These are phyloP conservation scores for Knufia petricola DNA, from an alignment of 2,329 filamentous ascomycete genomes.

Conservation along the genomic window DNA sequence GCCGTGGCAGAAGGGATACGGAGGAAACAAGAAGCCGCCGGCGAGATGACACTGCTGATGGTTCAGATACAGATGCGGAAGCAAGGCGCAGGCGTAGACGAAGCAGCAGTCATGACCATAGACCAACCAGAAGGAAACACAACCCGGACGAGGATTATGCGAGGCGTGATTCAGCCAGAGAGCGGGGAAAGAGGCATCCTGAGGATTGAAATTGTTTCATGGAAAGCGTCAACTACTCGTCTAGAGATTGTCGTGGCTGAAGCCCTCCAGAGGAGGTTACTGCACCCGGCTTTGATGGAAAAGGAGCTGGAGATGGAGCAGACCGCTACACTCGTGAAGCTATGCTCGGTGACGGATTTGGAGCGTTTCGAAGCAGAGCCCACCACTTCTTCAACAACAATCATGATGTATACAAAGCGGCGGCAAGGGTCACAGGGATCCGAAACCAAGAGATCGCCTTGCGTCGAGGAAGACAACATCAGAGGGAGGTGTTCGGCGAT, in stretches of 20 bases:
- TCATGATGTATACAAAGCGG: constrained; percentile 3
- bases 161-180: background rate
- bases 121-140: background rate
- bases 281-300: no score
- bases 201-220: background rate
- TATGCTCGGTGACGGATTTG: constrained; percentile 13
- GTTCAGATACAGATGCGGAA: background rate
- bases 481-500: constrained; percentile 12
- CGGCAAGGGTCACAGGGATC: constrained; percentile 6
- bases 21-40: constrained; percentile 26
- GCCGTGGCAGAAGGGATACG: constrained; percentile 12
- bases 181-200: background rate
- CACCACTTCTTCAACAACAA: constrained; percentile 12
- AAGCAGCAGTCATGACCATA: background rate
- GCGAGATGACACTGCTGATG: constrained; percentile 9
- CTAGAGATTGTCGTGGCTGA: no score
- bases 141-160: background rate
- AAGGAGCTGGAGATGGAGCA: background rate
- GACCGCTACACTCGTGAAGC: constrained; percentile 13
- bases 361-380: constrained; percentile 11
- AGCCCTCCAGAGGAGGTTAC: no score
- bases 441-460: constrained; percentile 10
- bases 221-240: background rate
- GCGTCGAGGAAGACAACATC: constrained; percentile 12
- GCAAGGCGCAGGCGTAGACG: no score